Percentiles rank a stretch among this genome's conserved stretches.
Evolutionary conservation across 2,329 filamentous ascomycete genomes (phyloP).

Genomic region (Nothophaeocryptopus gaeumannii): DNA sequence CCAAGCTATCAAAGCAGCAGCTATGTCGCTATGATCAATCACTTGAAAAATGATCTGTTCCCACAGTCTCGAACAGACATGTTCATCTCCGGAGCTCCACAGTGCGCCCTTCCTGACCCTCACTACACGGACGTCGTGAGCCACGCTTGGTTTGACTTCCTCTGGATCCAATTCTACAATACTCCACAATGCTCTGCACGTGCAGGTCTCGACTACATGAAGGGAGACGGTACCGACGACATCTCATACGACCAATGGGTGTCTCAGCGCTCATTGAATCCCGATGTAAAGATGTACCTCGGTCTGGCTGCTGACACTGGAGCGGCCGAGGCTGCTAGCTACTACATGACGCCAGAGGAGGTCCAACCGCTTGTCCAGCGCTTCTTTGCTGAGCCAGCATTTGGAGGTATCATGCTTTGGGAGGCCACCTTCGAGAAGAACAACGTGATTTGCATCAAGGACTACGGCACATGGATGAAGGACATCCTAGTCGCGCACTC

Average conservation of each 20-base stretch:
- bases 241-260: constrained; percentile 22
- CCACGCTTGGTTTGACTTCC: constrained; percentile 43
- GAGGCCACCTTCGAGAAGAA: constrained; percentile 48
- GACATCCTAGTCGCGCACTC: constrained; percentile 34
- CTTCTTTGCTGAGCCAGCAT: constrained; percentile 43
- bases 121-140: constrained; percentile 40
- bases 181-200: constrained; percentile 49
- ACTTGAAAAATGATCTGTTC: constrained; percentile 44
- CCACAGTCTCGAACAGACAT: constrained; percentile 38
- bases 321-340: constrained; percentile 32
- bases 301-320: constrained; percentile 43
- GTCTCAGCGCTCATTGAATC: constrained; percentile 45
- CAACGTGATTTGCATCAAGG: constrained; percentile 40
- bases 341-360: constrained; percentile 49
- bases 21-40: constrained; percentile 47
- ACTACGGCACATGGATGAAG: constrained; percentile 51
- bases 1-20: constrained; percentile 35
- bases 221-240: constrained; percentile 30
- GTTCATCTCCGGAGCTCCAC: constrained; percentile 51
- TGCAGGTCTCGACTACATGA: constrained; percentile 38
- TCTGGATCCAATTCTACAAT: constrained; percentile 50
- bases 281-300: constrained; percentile 52
- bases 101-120: constrained; percentile 47
- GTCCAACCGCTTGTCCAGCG: constrained; percentile 45
- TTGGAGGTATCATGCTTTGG: constrained; percentile 62